phyloP scores from a whole-genome alignment of 495 filamentous ascomycete genomes.

The Entonaema liquescens region DNA sequence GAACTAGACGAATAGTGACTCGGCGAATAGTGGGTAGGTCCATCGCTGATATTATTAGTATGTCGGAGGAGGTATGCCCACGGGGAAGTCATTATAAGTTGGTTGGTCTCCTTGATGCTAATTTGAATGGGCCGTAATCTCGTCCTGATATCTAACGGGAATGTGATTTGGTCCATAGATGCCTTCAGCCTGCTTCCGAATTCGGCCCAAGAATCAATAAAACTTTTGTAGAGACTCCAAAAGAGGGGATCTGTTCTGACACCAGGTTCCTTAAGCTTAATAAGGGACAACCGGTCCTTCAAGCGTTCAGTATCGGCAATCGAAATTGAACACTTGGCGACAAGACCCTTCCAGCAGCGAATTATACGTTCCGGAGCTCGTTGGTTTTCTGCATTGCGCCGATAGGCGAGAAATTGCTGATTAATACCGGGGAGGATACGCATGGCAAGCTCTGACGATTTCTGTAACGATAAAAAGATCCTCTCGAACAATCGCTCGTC shows the following conservation, averaged over 20 bases:
- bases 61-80: slow-evolving; percentile 67
- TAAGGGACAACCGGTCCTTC: slow-evolving; percentile 73
- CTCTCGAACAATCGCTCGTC: slow-evolving; percentile 82
- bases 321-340: slow-evolving; percentile 69
- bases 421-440: slow-evolving; percentile 71
- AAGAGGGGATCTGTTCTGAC: slow-evolving; percentile 79
- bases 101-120: slow-evolving; percentile 76
- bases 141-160: slow-evolving; percentile 72
- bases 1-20: slow-evolving; percentile 45
- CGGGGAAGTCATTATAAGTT: slow-evolving; percentile 77
- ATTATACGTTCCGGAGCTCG: slow-evolving; percentile 60
- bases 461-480: slow-evolving; percentile 76
- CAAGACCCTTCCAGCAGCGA: slow-evolving; percentile 73
- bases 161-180: slow-evolving; percentile 64
- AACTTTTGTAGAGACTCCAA: slow-evolving; percentile 81
- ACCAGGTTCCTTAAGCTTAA: slow-evolving; percentile 84
- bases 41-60: slow-evolving; percentile 34
- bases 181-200: slow-evolving; percentile 76
- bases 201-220: slow-evolving; percentile 78
- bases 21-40: slow-evolving; percentile 47
- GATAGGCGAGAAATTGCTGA: slow-evolving; percentile 64
- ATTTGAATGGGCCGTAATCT: slow-evolving; percentile 80
- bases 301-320: slow-evolving; percentile 72
- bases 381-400: slow-evolving; percentile 53
- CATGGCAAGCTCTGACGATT: slow-evolving; percentile 71